These are phyloP conservation scores for Acephala macrosclerotiorum DNA, from an alignment of 2,329 filamentous ascomycete genomes.

Conservation along the genomic window DNA sequence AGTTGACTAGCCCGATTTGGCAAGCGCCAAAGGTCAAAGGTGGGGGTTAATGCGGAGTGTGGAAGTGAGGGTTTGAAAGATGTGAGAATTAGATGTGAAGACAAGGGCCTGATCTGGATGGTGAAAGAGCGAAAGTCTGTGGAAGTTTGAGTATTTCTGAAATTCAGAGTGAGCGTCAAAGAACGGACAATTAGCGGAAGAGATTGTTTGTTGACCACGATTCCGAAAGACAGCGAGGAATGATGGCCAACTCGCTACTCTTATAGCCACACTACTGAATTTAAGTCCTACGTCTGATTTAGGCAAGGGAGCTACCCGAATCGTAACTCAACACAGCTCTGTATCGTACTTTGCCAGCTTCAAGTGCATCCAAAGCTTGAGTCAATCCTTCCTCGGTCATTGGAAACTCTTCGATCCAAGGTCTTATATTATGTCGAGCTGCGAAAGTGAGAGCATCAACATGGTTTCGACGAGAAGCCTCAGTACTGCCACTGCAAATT, in stretches of 20 bases:
- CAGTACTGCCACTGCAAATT: slow-evolving; percentile 22
- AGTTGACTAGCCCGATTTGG: neutral
- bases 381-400: slow-evolving; percentile 28
- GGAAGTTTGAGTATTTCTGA: too few species aligned
- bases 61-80: neutral
- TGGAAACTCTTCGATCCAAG: slow-evolving; percentile 33
- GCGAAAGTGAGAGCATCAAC: slow-evolving; percentile 30
- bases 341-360: slow-evolving; percentile 30
- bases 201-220: neutral
- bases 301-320: neutral
- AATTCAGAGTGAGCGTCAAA: too few species aligned
- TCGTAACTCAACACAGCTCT: slow-evolving; percentile 22
- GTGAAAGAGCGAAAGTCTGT: too few species aligned
- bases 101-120: neutral
- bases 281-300: too few species aligned
- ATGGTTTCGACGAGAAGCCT: slow-evolving; percentile 30
- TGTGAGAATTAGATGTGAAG: neutral
- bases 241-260: too few species aligned
- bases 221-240: neutral
- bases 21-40: neutral
- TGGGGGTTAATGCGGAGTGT: neutral
- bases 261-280: too few species aligned
- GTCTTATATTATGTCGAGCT: slow-evolving; percentile 28
- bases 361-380: slow-evolving; percentile 23
- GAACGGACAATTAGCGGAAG: neutral